Base-by-base conservation (phyloP, 139 green algal genomes). In the Yamagishiella unicocca region DNA sequence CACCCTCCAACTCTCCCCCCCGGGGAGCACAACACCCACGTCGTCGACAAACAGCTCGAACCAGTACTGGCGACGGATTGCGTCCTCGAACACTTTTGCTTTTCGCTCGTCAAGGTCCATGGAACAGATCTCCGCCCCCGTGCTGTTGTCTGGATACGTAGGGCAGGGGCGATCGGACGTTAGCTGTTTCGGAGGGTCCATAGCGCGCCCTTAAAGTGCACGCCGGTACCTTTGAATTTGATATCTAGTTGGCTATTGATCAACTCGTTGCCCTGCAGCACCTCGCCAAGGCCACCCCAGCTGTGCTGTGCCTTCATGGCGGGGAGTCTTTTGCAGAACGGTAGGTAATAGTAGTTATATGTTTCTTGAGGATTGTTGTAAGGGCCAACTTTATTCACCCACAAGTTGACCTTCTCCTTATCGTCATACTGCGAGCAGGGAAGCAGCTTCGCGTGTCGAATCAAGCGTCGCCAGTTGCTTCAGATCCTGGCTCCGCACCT, bases 361-460 rank as follows among this genome's bases (percentile, higher is more conserved):
- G 97, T 99, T 83, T 99, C 97, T 82, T 98, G 91, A 10, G 97
- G 97, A 87, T 99, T 99, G 92, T 99, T 98, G 92, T 99, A 98
- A 0, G 96, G 96, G 22, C 95, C 96, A 7, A 99, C 97, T 89
- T 99, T 99, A 93, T 99, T 99, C 6, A 99, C 97, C 97, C 97
- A 94, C 7, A 94, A 80, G 64, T 46, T 82, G 17, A 94, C 83
- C 45, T 50, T 25, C 42, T 93, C 90, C 29, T 62, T 53, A n/a
- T 84, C 58, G 24, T 64, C 83, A 76, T 93, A 94, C 89, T 92
- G 89, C 45, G 42, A 54, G 35, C 33, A 53, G 42, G 25, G 7
- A 8, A 35, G 70, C 40, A 78, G 54, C 37, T 58, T 14, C n/a
- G n/a, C 37, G 25, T 35, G 70, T 54, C 38, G 21, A 17, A 58